These are phyloP conservation scores for Diplosphaera chodatii DNA, from an alignment of 139 green algal species.

Conservation along the genomic window DNA sequence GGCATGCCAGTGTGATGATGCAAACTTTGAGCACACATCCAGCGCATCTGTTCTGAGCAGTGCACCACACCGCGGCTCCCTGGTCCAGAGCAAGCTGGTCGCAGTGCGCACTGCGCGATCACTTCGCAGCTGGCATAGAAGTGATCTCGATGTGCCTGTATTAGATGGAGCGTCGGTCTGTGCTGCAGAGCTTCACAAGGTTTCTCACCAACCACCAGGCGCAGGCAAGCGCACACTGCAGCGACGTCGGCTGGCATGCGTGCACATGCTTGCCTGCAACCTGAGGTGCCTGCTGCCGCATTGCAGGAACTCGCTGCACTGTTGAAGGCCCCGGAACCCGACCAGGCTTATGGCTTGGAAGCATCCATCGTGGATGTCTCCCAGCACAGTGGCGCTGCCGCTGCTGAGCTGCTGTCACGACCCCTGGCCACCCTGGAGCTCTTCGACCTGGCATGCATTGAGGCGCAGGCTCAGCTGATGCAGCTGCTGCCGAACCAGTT, in stretches of 20 bases:
- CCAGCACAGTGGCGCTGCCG: conserved; percentile 10
- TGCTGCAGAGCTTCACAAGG: not conserved
- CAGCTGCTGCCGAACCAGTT: conserved; percentile 2
- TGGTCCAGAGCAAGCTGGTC: no score
- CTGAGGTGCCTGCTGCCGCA: not conserved
- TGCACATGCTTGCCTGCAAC: no score
- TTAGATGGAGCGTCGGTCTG: not conserved
- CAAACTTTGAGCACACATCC: no score
- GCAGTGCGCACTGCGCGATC: no score
- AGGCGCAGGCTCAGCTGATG: conserved; percentile 31
- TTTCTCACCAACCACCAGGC: not conserved
- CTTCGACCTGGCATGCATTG: conserved; percentile 31
- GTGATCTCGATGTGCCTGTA: no score
- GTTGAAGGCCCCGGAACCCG: conserved; percentile 20
- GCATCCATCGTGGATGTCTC: conserved; percentile 40
- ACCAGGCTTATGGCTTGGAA: conserved; percentile 34
- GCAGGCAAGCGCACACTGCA: not conserved
- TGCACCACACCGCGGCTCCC: no score
- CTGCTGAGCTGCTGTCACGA: conserved; percentile 20
- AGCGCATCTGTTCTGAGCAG: no score
- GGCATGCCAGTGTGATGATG: no score
- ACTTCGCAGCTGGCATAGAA: no score
- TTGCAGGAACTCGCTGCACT: conserved; percentile 28
- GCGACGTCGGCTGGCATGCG: no score
- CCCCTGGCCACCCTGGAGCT: conserved; percentile 22